Percentiles rank a stretch among this genome's conserved stretches.
These are phyloP conservation scores for Ceratocystis ficicola DNA, from an alignment of 2,329 filamentous ascomycete species.

Conservation along the genomic window DNA sequence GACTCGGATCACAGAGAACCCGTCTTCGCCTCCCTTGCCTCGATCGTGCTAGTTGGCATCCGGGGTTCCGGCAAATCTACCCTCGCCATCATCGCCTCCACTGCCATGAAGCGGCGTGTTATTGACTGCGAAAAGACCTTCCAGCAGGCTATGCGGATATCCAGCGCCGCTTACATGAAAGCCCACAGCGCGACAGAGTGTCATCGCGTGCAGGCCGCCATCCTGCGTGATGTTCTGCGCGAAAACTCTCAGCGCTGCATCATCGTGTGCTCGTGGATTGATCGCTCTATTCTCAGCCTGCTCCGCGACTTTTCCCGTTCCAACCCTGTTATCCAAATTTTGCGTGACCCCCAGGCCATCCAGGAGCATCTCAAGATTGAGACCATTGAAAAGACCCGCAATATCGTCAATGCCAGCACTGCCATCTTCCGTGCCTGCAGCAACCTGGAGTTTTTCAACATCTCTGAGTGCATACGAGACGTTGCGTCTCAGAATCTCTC, in stretches of 20 bases:
- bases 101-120: conserved; percentile 54
- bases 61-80: conserved; percentile 66
- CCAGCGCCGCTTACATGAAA: conserved; percentile 51
- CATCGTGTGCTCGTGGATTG: conserved; percentile 62
- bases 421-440: conserved; percentile 53
- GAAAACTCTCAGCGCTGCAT: conserved; percentile 50
- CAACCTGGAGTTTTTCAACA: conserved; percentile 66
- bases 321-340: conserved; percentile 59
- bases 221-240: conserved; percentile 48
- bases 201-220: conserved; percentile 48
- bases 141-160: conserved; percentile 48
- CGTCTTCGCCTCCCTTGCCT: conserved; percentile 48
- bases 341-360: conserved; percentile 53
- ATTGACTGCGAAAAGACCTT: conserved; percentile 60
- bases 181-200: conserved; percentile 50
- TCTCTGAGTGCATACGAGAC: conserved; percentile 43
- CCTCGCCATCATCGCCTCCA: conserved; percentile 61
- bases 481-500: conserved; percentile 21
- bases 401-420: conserved; percentile 45
- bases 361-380: conserved; percentile 48
- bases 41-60: conserved; percentile 60
- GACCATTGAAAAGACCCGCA: conserved; percentile 43
- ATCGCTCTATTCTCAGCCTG: conserved; percentile 47
- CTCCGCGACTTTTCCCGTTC: conserved; percentile 50
- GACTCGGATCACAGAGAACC: conserved; percentile 23